Conservation (phyloP, 2,329 filamentous ascomycete species). For the Ophiostoma montium region DNA sequence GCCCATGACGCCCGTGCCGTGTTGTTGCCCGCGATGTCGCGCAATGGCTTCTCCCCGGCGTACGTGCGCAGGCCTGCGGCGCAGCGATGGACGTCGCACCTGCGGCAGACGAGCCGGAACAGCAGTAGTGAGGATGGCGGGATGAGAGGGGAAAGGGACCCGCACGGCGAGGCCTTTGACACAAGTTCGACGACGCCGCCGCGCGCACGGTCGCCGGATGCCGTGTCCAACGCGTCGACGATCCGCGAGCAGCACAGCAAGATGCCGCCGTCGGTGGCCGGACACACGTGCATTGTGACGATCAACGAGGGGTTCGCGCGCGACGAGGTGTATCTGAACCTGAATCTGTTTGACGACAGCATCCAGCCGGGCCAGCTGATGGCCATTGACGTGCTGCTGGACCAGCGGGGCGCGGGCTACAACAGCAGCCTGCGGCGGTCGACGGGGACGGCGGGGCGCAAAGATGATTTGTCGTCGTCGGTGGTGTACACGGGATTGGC, state of each 20-base stretch:
- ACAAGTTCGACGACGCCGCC: slow-evolving; percentile 10
- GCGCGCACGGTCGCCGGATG: slow-evolving; percentile 28
- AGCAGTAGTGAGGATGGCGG: slow-evolving; percentile 16
- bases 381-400: slow-evolving; percentile 48
- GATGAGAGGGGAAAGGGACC: no score
- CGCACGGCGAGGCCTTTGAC: no score
- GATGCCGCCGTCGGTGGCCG: slow-evolving; percentile 20
- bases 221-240: slow-evolving; percentile 36
- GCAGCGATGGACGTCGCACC: slow-evolving; percentile 36
- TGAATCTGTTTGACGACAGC: slow-evolving; percentile 50
- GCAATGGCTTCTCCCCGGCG: slow-evolving; percentile 28
- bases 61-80: slow-evolving; percentile 25
- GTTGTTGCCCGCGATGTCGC: slow-evolving; percentile 22
- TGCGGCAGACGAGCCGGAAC: slow-evolving; percentile 36
- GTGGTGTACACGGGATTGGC: neutral
- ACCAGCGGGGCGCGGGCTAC: slow-evolving; percentile 19
- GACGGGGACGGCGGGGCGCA: slow-evolving; percentile 7
- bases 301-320: slow-evolving; percentile 62
- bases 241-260: slow-evolving; percentile 20
- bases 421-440: slow-evolving; percentile 9
- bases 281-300: slow-evolving; percentile 38
- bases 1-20: slow-evolving; percentile 5
- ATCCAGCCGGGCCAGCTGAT: slow-evolving; percentile 55
- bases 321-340: slow-evolving; percentile 69
- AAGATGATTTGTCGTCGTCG: slow-evolving; percentile 9